These are phyloP conservation scores for Cystobasidium onofrii DNA, from an alignment of 768 basidiomycete species.

Conservation along the genomic window DNA sequence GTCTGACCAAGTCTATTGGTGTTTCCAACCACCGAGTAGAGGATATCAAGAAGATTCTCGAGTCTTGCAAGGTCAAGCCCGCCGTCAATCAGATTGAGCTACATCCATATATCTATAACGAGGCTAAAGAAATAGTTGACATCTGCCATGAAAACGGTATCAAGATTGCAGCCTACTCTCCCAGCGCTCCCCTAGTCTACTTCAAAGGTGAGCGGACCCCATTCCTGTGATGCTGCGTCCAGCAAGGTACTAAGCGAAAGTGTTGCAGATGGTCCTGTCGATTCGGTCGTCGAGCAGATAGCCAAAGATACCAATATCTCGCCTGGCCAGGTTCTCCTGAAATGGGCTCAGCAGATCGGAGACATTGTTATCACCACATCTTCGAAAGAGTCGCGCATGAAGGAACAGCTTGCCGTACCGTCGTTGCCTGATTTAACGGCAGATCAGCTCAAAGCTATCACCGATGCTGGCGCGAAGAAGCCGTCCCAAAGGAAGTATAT, in stretches of 20 bases:
- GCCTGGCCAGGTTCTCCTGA: constrained; percentile 27
- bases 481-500: constrained; percentile 19
- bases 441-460: constrained; percentile 24
- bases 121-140: constrained; percentile 22
- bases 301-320: constrained; percentile 17
- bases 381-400: constrained; percentile 31
- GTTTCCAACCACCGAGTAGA: constrained; percentile 30
- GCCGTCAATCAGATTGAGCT: constrained; percentile 34
- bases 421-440: constrained; percentile 13
- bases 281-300: constrained; percentile 24
- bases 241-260: background rate
- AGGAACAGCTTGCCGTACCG: constrained; percentile 22
- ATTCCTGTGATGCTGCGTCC: too few species aligned
- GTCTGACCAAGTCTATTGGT: constrained; percentile 25
- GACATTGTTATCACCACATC: constrained; percentile 34
- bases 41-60: constrained; percentile 24
- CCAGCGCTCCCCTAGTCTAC: constrained; percentile 3
- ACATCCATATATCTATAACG: constrained; percentile 33
- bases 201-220: constrained; percentile 14
- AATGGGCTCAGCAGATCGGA: constrained; percentile 34
- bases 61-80: constrained; percentile 2
- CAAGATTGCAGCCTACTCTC: constrained; percentile 30
- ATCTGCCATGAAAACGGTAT: constrained; percentile 31
- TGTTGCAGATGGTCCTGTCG: constrained; percentile 29
- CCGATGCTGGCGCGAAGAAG: background rate